Evolutionary conservation across 148 eudicot species (phyloP).

Genomic region (Heliamphora exappendiculata): DNA sequence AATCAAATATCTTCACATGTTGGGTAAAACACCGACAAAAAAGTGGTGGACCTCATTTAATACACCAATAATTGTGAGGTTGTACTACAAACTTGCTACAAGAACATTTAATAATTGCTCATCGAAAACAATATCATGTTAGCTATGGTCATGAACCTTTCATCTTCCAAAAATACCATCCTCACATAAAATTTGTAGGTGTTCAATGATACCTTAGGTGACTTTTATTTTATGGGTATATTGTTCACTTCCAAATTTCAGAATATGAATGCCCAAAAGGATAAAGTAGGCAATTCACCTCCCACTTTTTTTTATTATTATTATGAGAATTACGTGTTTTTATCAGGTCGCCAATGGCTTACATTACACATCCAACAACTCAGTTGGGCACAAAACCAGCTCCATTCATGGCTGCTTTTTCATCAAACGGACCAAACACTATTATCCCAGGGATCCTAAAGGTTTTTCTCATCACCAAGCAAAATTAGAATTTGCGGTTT

Average conservation of each 20-base stretch:
- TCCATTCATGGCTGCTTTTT: slow-evolving; percentile 94
- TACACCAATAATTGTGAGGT: no score
- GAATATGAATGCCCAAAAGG: neutral
- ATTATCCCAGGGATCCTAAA: slow-evolving; percentile 74
- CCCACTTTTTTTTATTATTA: neutral
- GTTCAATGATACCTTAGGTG: neutral
- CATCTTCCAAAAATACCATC: neutral
- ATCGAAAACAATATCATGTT: no score
- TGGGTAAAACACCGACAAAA: no score
- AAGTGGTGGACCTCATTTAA: no score
- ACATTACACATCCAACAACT: slow-evolving; percentile 50
- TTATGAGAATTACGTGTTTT: neutral
- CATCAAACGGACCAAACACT: slow-evolving; percentile 70
- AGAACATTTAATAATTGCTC: no score
- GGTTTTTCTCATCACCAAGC: slow-evolving; percentile 32
- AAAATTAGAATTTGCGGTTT: neutral
- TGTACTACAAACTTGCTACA: no score
- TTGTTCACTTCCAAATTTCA: neutral
- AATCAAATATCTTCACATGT: no score
- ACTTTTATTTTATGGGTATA: neutral
- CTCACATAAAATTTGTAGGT: neutral
- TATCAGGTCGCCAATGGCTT: slow-evolving; percentile 50
- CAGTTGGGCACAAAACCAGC: slow-evolving; percentile 53
- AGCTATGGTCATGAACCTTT: neutral
- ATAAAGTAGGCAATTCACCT: neutral